Percentiles rank a stretch among this genome's conserved stretches.
These are phyloP conservation scores for Nigrospora oryzae DNA, from an alignment of 2,329 filamentous ascomycete genomes.

Conservation along the genomic window DNA sequence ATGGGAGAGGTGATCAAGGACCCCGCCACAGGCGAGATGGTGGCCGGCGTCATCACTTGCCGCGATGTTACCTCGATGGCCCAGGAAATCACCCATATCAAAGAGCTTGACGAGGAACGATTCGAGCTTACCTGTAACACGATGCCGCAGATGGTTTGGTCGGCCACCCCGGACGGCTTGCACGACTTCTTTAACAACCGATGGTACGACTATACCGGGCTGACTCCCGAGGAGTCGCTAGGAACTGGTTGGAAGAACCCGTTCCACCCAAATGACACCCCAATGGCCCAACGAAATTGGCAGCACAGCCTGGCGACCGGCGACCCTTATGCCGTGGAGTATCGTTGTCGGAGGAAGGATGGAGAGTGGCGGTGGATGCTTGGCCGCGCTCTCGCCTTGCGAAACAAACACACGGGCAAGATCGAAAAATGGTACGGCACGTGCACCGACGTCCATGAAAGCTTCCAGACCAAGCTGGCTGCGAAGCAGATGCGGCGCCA, in stretches of 20 bases:
- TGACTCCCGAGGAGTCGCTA: slow-evolving; percentile 52
- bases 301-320: slow-evolving; percentile 55
- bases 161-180: slow-evolving; percentile 54
- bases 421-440: slow-evolving; percentile 76
- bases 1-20: slow-evolving; percentile 61
- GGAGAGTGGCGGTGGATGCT: slow-evolving; percentile 76
- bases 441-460: slow-evolving; percentile 71
- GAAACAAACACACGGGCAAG: slow-evolving; percentile 53
- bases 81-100: slow-evolving; percentile 60
- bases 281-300: slow-evolving; percentile 49
- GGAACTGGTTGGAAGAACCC: slow-evolving; percentile 54
- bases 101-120: slow-evolving; percentile 61
- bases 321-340: slow-evolving; percentile 61
- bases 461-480: slow-evolving; percentile 58
- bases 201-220: slow-evolving; percentile 75
- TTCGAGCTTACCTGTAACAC: slow-evolving; percentile 71
- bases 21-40: slow-evolving; percentile 58
- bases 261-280: slow-evolving; percentile 64
- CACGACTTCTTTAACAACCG: slow-evolving; percentile 68
- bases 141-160: slow-evolving; percentile 68
- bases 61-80: slow-evolving; percentile 65
- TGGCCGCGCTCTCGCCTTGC: slow-evolving; percentile 60
- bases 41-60: slow-evolving; percentile 65
- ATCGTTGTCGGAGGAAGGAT: slow-evolving; percentile 56
- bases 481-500: slow-evolving; percentile 62